A percentile compares a stretch with the other conserved stretches of the same genome.
These are phyloP conservation scores for Berberis thunbergii DNA, from an alignment of 164 flowering plant genomes.

Conservation along the genomic window DNA sequence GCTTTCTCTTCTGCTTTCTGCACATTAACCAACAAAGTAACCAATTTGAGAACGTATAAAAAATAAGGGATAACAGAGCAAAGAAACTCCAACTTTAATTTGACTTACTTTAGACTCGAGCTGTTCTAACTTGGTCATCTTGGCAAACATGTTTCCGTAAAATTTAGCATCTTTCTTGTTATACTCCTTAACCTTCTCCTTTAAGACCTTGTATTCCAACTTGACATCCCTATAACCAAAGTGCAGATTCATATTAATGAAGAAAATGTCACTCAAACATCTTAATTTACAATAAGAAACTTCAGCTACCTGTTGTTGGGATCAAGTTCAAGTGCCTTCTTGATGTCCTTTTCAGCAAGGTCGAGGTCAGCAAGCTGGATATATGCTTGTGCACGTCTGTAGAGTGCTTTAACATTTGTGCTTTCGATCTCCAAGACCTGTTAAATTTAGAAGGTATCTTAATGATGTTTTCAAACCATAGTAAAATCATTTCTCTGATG, in stretches of 20 bases:
- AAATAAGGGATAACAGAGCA: too few species aligned
- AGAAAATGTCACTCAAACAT: not conserved
- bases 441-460: not conserved
- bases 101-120: conserved; percentile 27
- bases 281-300: not conserved
- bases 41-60: too few species aligned
- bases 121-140: conserved; percentile 43
- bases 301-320: conserved; percentile 63
- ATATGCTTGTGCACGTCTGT: conserved; percentile 88
- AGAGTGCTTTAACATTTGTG: conserved; percentile 82
- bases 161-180: conserved; percentile 89
- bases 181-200: conserved; percentile 80
- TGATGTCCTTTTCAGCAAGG: conserved; percentile 82
- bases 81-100: too few species aligned
- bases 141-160: conserved; percentile 86
- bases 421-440: conserved; percentile 75
- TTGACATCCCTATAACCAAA: conserved; percentile 63
- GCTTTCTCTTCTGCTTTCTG: too few species aligned
- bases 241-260: not conserved
- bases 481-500: too few species aligned
- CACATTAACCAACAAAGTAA: too few species aligned
- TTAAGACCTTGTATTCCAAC: conserved; percentile 65
- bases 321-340: conserved; percentile 91
- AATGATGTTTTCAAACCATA: too few species aligned
- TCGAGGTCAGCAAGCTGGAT: conserved; percentile 65